Base-by-base conservation (phyloP, 1,284 basidiomycete species). In the Hemileccinum hortonii region DNA sequence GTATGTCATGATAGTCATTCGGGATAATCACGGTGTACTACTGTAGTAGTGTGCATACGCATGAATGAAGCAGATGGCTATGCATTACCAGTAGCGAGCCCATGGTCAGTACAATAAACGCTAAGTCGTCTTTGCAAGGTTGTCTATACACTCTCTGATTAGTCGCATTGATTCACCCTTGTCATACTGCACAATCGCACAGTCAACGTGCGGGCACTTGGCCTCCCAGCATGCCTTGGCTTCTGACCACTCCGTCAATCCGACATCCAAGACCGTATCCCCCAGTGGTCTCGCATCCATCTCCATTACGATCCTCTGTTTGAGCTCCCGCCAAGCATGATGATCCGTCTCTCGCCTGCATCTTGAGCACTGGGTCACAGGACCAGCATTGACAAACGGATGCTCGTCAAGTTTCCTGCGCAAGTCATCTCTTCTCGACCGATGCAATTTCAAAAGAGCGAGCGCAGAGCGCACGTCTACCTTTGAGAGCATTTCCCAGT, bases 271-370 rank as follows among this genome's bases (percentile, higher is more conserved):
- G 35, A 85, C 70, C 6, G 79, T 81, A 58, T 86, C 83, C 4
- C 83, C 83, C 19, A 78, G 66, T 6, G 84, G 80, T 15, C 82
- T 73, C 4, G 59, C 58, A 55, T 85, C 83, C 70, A 85, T 79
- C 72, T 84, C 83, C 50, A 73, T 58, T 9, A 79, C 62, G 50
- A 84, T 75, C 42, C 66, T 75, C 58, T 78, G 73, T 63, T 83
- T 84, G 52, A 86, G 73, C 62, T 83, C 80, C 59, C 81, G 73
- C 84, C 84, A 84, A 6, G 81, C 80, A 54, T 77, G 74, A 62
- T 85, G 82, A 56, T 81, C 78, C 43, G 82, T 76, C 21, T 61
- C 44, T 3, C 64, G 65, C 29, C 75, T 70, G 63, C 83, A 86
- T 42, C 74, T 62, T 24, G 75, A 71, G 48, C 76, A 78, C 44